Evolutionary conservation across 345 rosid genomes (phyloP), one percentile per base, ranked within the genome.

Genomic region (Stellera chamaejasme): DNA sequence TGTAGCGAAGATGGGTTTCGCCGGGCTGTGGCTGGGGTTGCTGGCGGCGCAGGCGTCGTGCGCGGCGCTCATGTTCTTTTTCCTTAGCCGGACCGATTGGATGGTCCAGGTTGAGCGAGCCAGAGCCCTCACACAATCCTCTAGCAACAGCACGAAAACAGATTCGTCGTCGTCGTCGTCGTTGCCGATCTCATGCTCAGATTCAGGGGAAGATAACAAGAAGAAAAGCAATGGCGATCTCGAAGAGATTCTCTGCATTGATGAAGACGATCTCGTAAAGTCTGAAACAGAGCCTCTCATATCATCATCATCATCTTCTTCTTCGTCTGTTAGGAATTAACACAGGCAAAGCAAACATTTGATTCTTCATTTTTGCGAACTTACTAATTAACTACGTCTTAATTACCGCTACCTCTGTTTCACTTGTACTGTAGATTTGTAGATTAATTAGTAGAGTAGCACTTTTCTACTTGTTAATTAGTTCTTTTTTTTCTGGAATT

Each of bases 31-130:
- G 99, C 43, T 82, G 0, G 99, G 97, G 50, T 74, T 93, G 66
- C 83, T 93, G 69, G 96, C 99, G 0, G 99, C 99, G 55, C 97
- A 93, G 73, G 96, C 73, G 10, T 79, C 94, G 0, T 93, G 99
- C 53, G 97, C 92, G 13, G 19, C 75, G 16, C 81, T 89, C 62
- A 93, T 93, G 97, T 61, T 93, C 7, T 66, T 27, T 56, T 86
- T 83, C 14, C 82, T 93, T 9, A 52, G 76, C 55, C 78, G 50
- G 67, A 93, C 94, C 36, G 94, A 93, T 52, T 89, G 97, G 99
- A 55, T 23, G 49, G 69, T 62, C 16, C 86, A 93, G 66, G 88
- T 58, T 1, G 75, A 87, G 41, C 81, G 96, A 77, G 94, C 99
- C 12, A 79, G 71, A 68, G 64, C 71, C 27, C 84, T 93, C 10